A percentile compares a stretch with the other conserved stretches of the same genome.
These are phyloP conservation scores for Margaritispora aquatica DNA, from an alignment of 495 filamentous ascomycete genomes.

Conservation along the genomic window DNA sequence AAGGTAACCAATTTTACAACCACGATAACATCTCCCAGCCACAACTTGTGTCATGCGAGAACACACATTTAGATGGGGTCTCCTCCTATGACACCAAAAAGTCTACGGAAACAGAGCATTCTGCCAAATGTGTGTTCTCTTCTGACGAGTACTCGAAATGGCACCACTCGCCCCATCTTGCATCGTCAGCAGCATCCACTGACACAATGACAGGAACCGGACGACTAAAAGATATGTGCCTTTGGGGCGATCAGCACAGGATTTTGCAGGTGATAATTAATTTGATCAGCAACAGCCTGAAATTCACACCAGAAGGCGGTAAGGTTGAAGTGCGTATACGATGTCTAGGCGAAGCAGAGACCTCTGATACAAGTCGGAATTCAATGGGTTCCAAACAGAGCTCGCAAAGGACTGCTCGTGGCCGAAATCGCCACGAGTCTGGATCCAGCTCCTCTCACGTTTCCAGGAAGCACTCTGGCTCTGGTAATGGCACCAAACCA, in stretches of 20 bases:
- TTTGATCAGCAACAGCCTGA: constrained; percentile 84
- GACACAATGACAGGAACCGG: constrained; percentile 34
- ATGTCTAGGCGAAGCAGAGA: constrained; percentile 54
- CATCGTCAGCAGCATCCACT: background rate
- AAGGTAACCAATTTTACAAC: constrained; percentile 21
- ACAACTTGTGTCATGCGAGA: no score
- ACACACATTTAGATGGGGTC: no score
- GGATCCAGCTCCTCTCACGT: constrained; percentile 40
- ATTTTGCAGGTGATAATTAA: constrained; percentile 91
- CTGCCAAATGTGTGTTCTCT: no score
- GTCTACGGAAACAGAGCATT: no score
- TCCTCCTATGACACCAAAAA: no score
- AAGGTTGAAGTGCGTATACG: constrained; percentile 57
- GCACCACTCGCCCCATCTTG: background rate
- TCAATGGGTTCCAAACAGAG: constrained; percentile 44
- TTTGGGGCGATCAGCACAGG: constrained; percentile 88
- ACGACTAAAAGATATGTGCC: constrained; percentile 60
- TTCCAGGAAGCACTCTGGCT: constrained; percentile 30
- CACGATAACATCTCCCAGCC: background rate
- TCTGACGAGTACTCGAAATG: no score
- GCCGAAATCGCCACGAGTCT: constrained; percentile 36
- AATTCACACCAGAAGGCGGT: constrained; percentile 81
- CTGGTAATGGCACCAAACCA: constrained; percentile 17
- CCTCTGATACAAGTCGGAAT: constrained; percentile 36
- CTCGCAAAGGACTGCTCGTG: constrained; percentile 26